A percentile compares a stretch with the other conserved stretches of the same genome.
Evolutionary conservation across 2,329 filamentous ascomycete species (phyloP).

Genomic region (Leptodontidium sp.): DNA sequence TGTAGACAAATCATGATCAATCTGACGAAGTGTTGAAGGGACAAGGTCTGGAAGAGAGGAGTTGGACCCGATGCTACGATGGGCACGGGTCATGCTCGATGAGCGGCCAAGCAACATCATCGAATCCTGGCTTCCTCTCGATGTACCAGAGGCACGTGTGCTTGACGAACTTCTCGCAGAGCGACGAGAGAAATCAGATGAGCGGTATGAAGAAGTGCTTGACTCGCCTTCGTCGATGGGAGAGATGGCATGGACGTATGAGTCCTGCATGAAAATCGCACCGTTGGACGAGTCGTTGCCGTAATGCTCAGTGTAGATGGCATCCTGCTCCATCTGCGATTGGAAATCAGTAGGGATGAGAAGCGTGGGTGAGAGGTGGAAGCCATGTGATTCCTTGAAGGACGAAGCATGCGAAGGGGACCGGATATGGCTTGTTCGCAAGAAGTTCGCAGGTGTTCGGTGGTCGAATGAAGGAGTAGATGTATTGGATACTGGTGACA

Average conservation of each 20-base stretch:
- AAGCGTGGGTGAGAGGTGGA: constrained; percentile 67
- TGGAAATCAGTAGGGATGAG: constrained; percentile 68
- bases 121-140: constrained; percentile 44
- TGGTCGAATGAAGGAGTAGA: constrained; percentile 41
- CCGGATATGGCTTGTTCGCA: constrained; percentile 37
- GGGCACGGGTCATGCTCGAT: constrained; percentile 34
- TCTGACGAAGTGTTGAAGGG: constrained; percentile 37
- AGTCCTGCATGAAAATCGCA: constrained; percentile 39
- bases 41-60: constrained; percentile 47
- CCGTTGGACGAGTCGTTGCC: constrained; percentile 34
- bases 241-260: constrained; percentile 39
- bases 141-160: constrained; percentile 40
- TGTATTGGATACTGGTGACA: constrained; percentile 44
- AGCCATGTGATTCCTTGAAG: constrained; percentile 67
- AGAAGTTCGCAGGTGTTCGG: constrained; percentile 40
- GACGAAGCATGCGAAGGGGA: constrained; percentile 56
- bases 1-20: constrained; percentile 31
- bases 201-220: constrained; percentile 45
- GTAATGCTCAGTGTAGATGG: constrained; percentile 42
- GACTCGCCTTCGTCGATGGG: constrained; percentile 45
- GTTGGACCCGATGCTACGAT: constrained; percentile 42
- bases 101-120: constrained; percentile 37
- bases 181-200: constrained; percentile 44
- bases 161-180: constrained; percentile 43
- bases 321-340: constrained; percentile 56